Base-by-base conservation (phyloP, 1,284 basidiomycete genomes). In the Grifola frondosa region DNA sequence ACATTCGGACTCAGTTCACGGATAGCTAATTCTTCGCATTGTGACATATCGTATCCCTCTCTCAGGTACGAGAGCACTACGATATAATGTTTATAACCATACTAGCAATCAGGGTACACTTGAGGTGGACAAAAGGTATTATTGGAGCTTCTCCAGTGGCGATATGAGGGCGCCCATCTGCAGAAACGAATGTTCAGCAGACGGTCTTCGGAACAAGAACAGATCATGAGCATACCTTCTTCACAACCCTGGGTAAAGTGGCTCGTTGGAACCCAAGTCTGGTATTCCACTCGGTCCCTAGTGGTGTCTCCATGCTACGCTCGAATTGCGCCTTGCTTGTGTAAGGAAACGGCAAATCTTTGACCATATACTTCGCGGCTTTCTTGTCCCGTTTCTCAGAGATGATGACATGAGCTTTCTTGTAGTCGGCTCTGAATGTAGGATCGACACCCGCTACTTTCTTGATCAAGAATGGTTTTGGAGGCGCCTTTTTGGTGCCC, bases 241-340 rank as follows among this genome's bases (percentile, higher is more conserved):
- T 92, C 48, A 88, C 80, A 5, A 96, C 84, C 50, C 78, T 78
- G 1, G 93, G 93, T 51, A 94, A 60, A 20, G 91, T 95, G 43
- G 80, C 82, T 43, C 83, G 75, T 70, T 95, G 91, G 75, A 92
- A 90, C 9, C 79, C 87, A n/a, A 88, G 77, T 21, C 91, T 73
- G 2, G 93, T 95, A 56, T 96, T 97, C 93, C 94, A 98, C 67
- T 98, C 96, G 37, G 75, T 74, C 5, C 96, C 96, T 22, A 97
- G 59, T 2, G 94, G 91, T 38, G 74, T 77, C 30, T 81, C 75
- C 75, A 97, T 84, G 47, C 78, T 81, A 23, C 86, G 80, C 64
- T 95, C 91, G 62, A 89, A 97, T 68, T 97, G 95, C 7, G 85
- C 88, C 40, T 83, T 81, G 62, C 84, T 88, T 4, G 95, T 68